Evolutionary conservation across 176 grass and related monocot species (phyloP).

Genomic region (Alloteropsis semialata): DNA sequence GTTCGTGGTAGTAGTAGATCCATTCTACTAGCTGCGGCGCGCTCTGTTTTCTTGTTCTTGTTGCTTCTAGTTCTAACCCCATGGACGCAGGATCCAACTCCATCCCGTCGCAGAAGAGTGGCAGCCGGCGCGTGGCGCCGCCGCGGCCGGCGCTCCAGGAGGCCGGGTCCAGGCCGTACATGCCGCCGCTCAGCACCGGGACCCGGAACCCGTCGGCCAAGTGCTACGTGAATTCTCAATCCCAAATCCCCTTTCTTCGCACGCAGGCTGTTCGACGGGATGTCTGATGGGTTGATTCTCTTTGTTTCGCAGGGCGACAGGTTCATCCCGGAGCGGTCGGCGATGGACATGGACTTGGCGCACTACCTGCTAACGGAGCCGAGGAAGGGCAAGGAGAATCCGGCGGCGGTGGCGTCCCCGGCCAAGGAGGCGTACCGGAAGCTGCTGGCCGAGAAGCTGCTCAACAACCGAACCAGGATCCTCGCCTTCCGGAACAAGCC

Average conservation of each 20-base stretch:
- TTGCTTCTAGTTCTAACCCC: neutral
- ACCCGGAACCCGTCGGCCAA: constrained; percentile 32
- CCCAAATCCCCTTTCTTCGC: neutral
- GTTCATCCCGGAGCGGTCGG: constrained; percentile 52
- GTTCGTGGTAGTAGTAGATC: neutral
- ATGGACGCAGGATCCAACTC: constrained; percentile 51
- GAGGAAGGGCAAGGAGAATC: constrained; percentile 54
- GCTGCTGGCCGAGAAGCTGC: constrained; percentile 49
- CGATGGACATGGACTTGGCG: constrained; percentile 68
- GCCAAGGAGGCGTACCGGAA: constrained; percentile 51
- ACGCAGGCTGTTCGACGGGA: constrained; percentile 13
- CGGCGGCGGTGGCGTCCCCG: constrained; percentile 11
- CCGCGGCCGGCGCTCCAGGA: constrained; percentile 35
- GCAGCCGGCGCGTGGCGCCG: neutral
- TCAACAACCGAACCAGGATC: constrained; percentile 61
- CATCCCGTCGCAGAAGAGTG: constrained; percentile 36
- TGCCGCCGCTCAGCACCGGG: constrained; percentile 43
- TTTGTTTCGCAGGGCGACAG: constrained; percentile 55
- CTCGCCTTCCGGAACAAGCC: constrained; percentile 57
- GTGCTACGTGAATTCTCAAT: constrained; percentile 31
- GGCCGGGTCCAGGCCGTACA: constrained; percentile 43
- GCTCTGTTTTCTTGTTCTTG: neutral
- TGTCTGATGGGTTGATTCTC: constrained; percentile 5
- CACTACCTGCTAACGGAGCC: constrained; percentile 60
- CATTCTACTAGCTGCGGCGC: neutral